A percentile compares a stretch with the other conserved stretches of the same genome.
phyloP scores from a whole-genome alignment of 1,284 basidiomycete species.

The Porogramme epimiltina region DNA sequence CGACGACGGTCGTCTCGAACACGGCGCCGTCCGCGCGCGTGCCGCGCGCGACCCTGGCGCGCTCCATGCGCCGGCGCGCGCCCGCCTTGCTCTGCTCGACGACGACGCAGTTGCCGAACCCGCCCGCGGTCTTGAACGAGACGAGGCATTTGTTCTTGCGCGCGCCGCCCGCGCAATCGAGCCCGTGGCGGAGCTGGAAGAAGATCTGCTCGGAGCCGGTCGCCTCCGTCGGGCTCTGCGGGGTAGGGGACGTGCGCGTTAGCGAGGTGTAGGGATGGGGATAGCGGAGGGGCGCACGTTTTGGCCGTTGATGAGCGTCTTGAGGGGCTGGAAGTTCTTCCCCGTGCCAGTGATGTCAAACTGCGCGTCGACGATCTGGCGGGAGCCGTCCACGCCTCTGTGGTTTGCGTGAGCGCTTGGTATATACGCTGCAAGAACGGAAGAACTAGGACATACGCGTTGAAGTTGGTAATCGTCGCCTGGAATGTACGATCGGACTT shows the following conservation, averaged over 20 bases:
- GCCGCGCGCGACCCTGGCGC: neutral
- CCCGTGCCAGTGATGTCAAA: constrained; percentile 41
- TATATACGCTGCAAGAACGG: neutral
- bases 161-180: constrained; percentile 49
- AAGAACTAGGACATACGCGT: constrained; percentile 39
- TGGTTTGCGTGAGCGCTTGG: neutral
- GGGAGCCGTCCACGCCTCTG: constrained; percentile 50
- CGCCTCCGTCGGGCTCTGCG: constrained; percentile 29
- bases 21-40: neutral
- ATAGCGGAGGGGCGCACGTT: neutral
- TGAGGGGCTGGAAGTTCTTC: constrained; percentile 28
- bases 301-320: neutral
- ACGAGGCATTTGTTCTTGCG: constrained; percentile 47
- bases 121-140: constrained; percentile 44
- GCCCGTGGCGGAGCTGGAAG: constrained; percentile 44
- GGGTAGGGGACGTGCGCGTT: too few species aligned
- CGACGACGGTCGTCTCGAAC: neutral
- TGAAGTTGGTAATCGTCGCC: constrained; percentile 50
- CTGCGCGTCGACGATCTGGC: constrained; percentile 36
- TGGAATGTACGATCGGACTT: constrained; percentile 44
- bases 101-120: constrained; percentile 57
- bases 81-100: constrained; percentile 24
- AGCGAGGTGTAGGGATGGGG: too few species aligned
- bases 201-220: constrained; percentile 41
- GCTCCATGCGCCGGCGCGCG: neutral